Conservation (phyloP, 345 rosid species). For the Stellera chamaejasme region DNA sequence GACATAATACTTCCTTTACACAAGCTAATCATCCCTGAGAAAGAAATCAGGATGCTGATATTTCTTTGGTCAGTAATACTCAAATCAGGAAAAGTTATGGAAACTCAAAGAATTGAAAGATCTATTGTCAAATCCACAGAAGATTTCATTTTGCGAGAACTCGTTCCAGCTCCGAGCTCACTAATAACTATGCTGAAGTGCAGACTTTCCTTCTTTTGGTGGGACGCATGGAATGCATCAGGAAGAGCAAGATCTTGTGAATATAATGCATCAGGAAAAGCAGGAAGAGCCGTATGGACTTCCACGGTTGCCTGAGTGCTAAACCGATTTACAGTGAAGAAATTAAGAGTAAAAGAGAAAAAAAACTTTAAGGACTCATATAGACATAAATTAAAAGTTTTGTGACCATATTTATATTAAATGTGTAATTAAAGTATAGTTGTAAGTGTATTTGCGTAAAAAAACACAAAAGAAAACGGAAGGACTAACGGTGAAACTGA, state of each 20-base stretch:
- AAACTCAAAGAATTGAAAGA: not conserved
- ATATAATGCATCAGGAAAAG: slow-evolving; percentile 3
- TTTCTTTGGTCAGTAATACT: not conserved
- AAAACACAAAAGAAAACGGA: too few species aligned
- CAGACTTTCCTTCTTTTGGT: not conserved
- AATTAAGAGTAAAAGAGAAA: too few species aligned
- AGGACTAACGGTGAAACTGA: too few species aligned
- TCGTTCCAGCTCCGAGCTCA: slow-evolving; percentile 17
- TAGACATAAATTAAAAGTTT: too few species aligned
- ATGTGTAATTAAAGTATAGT: too few species aligned
- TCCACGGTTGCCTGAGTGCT: too few species aligned
- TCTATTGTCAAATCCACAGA: not conserved
- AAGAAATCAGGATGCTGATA: slow-evolving; percentile 6
- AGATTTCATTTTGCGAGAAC: slow-evolving; percentile 13
- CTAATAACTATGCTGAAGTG: slow-evolving; percentile 2
- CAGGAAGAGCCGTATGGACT: too few species aligned
- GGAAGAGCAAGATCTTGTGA: slow-evolving; percentile 14
- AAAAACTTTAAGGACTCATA: too few species aligned
- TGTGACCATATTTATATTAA: too few species aligned
- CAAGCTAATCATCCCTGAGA: slow-evolving; percentile 5
- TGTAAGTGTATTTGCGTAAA: too few species aligned
- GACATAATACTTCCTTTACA: slow-evolving; percentile 1
- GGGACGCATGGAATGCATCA: slow-evolving; percentile 14
- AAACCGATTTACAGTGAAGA: too few species aligned
- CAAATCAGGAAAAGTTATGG: not conserved